Evolutionary conservation across 2,329 filamentous ascomycete genomes (phyloP).

Genomic region (Fonsecaea monophora): DNA sequence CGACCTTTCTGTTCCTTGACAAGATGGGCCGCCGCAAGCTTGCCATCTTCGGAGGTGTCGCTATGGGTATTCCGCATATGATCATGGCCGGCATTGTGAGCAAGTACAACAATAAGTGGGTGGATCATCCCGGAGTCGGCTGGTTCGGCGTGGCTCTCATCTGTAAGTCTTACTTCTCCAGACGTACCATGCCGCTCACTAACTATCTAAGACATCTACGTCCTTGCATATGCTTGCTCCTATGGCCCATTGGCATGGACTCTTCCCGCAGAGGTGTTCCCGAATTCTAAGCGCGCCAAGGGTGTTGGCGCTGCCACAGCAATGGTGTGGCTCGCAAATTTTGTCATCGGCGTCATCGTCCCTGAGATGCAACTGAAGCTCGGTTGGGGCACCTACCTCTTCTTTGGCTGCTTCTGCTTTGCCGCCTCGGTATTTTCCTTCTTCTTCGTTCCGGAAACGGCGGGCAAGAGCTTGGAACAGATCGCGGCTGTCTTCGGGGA

Average conservation of each 20-base stretch:
- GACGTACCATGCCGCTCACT: neutral
- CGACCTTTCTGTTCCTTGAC: conserved; percentile 41
- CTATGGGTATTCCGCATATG: conserved; percentile 42
- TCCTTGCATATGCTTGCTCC: conserved; percentile 28
- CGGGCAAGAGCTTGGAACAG: conserved; percentile 16
- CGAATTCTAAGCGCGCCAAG: conserved; percentile 47
- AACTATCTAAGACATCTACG: neutral
- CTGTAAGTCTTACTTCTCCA: neutral
- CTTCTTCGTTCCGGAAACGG: conserved; percentile 38
- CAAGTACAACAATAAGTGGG: neutral
- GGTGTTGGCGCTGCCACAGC: conserved; percentile 47
- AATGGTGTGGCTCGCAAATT: conserved; percentile 45
- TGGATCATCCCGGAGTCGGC: neutral
- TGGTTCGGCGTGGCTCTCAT: neutral
- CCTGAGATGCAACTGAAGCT: no score
- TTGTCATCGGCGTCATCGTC: conserved; percentile 11
- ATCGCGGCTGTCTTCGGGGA: conserved; percentile 20
- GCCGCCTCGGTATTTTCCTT: conserved; percentile 36
- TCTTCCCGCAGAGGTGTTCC: conserved; percentile 48
- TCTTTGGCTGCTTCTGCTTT: conserved; percentile 44
- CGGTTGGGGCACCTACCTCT: conserved; percentile 49
- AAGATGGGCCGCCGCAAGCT: conserved; percentile 44
- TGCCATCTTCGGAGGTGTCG: conserved; percentile 44
- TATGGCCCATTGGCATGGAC: neutral
- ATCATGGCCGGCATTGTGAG: neutral